These are phyloP conservation scores for Cladosporium colombiae DNA, from an alignment of 2,329 filamentous ascomycete species.

Conservation along the genomic window DNA sequence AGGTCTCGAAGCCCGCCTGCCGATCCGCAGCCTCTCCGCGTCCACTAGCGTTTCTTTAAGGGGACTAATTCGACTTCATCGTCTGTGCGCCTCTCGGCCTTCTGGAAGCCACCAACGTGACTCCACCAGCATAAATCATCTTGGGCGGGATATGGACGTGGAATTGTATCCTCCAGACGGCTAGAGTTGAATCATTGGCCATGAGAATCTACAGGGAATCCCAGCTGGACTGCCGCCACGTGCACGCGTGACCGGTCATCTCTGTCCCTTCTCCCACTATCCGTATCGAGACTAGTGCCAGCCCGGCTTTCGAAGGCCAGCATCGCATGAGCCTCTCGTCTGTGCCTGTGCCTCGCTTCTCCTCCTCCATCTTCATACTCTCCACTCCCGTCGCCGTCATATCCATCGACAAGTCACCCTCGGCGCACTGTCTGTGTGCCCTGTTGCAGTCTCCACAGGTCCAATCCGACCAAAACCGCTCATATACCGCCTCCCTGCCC, in stretches of 20 bases:
- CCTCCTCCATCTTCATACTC: slow-evolving; percentile 12
- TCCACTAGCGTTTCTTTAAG: neutral
- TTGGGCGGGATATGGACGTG: neutral
- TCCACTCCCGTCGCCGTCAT: neutral
- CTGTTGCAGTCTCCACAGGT: neutral
- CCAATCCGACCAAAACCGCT: neutral
- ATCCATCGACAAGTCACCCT: neutral
- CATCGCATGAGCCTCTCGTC: slow-evolving; percentile 7
- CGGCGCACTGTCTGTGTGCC: neutral
- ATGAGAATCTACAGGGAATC: neutral
- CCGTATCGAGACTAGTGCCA: neutral
- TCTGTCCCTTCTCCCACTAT: neutral
- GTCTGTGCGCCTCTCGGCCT: slow-evolving; percentile 1
- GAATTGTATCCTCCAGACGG: neutral
- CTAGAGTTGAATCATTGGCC: neutral
- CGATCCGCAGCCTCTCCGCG: slow-evolving; percentile 6
- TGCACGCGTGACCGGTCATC: neutral
- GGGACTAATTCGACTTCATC: slow-evolving; percentile 6
- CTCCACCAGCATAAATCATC: neutral
- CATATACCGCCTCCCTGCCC: slow-evolving; percentile 3
- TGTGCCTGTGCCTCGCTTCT: slow-evolving; percentile 12
- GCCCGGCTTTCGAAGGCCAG: slow-evolving; percentile 6
- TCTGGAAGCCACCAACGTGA: neutral
- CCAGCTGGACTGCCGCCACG: neutral
- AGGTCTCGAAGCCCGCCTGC: neutral